These are phyloP conservation scores for Fusarium globosum DNA, from an alignment of 2,329 filamentous ascomycete genomes.

Conservation along the genomic window DNA sequence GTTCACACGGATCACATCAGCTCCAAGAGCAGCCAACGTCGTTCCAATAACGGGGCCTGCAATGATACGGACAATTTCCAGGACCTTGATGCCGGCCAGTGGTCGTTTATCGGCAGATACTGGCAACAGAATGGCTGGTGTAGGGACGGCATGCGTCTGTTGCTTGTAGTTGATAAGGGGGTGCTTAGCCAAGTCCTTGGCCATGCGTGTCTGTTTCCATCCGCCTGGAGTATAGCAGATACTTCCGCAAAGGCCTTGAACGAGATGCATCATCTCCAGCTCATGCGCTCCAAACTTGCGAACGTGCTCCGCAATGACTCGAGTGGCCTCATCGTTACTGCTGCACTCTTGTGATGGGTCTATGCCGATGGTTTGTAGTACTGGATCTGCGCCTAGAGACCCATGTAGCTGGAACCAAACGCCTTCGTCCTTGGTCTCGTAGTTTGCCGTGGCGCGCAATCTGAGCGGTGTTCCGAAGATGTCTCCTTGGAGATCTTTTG, in stretches of 20 bases:
- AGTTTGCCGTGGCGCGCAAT: conserved; percentile 32
- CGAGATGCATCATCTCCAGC: not conserved
- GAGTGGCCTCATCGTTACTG: not conserved
- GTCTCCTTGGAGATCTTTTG: not conserved
- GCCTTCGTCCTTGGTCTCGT: not conserved
- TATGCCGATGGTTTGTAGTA: not conserved
- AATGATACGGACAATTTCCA: not conserved
- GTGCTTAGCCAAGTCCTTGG: not conserved
- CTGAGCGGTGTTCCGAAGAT: not conserved
- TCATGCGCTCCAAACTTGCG: not conserved
- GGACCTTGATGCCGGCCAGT: not conserved
- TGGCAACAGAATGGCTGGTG: not conserved
- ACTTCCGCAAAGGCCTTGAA: not conserved
- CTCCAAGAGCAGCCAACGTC: not conserved
- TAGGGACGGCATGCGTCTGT: not conserved
- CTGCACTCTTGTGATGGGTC: not conserved
- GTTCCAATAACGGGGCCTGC: not conserved
- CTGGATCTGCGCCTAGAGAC: conserved; percentile 34
- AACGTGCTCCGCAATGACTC: not conserved
- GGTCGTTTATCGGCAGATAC: not conserved
- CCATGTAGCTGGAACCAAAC: not conserved
- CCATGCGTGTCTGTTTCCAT: not conserved
- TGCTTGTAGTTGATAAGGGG: not conserved
- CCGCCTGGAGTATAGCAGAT: not conserved
- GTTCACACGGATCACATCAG: conserved; percentile 1